A percentile compares a stretch with the other conserved stretches of the same genome.
phyloP scores from a whole-genome alignment of 2,329 filamentous ascomycete genomes.

The Pyrenophora graminea region DNA sequence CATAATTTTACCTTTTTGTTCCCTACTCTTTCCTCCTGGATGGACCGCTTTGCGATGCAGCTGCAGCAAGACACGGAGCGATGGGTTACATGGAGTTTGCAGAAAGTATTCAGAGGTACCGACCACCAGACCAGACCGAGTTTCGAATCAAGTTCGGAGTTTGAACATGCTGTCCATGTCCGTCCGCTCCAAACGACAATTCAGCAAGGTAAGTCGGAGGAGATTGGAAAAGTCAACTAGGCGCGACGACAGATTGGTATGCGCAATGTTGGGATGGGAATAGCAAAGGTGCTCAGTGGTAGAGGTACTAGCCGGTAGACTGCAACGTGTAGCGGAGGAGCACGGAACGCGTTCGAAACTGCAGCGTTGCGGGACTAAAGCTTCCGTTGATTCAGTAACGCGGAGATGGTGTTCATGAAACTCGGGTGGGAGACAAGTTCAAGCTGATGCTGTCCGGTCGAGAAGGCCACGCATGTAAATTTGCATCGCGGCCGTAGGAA shows the following conservation, averaged over 20 bases:
- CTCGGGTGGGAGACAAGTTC: background rate
- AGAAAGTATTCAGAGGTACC: too few species aligned
- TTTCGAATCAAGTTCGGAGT: too few species aligned
- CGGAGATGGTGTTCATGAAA: conserved; percentile 5
- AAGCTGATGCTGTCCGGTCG: background rate
- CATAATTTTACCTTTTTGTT: background rate
- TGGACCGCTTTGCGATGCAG: too few species aligned
- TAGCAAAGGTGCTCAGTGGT: background rate
- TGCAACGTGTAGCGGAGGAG: background rate
- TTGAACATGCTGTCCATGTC: too few species aligned
- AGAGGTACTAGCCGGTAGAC: background rate
- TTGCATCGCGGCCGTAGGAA: background rate
- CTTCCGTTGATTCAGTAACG: background rate
- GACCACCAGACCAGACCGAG: too few species aligned
- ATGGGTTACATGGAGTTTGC: too few species aligned
- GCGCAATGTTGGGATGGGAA: too few species aligned
- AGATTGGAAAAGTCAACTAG: too few species aligned
- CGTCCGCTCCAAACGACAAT: too few species aligned
- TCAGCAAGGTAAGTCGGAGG: too few species aligned
- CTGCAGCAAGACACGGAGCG: too few species aligned
- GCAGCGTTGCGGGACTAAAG: conserved; percentile 5
- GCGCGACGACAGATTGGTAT: too few species aligned
- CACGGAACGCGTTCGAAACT: conserved; percentile 10
- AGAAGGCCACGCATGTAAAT: background rate
- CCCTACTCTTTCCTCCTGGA: background rate